A percentile compares a stretch with the other conserved stretches of the same genome.
Evolutionary conservation across 176 grass and related monocot genomes (phyloP).

Genomic region (Leersia perrieri): DNA sequence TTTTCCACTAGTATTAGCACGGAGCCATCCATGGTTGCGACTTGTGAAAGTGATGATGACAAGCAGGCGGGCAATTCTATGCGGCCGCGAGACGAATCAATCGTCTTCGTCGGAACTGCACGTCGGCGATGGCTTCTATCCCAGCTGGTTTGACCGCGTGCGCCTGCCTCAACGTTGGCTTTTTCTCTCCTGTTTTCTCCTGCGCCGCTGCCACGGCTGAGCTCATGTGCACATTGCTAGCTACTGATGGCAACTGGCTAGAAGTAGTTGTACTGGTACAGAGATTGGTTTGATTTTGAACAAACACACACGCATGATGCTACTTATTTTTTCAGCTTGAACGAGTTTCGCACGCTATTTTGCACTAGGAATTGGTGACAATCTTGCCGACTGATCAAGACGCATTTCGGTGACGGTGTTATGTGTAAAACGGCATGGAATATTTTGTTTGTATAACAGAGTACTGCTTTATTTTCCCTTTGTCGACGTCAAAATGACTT

Average conservation of each 20-base stretch:
- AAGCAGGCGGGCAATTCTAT: conserved; percentile 7
- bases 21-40: not conserved
- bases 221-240: not conserved
- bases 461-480: not conserved
- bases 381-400: too few species aligned
- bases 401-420: too few species aligned
- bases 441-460: not conserved
- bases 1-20: not conserved
- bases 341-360: not conserved
- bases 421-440: not conserved
- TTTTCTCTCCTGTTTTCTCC: not conserved
- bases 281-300: not conserved
- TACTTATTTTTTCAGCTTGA: not conserved
- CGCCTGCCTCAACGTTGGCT: not conserved
- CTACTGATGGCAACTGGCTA: not conserved
- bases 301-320: not conserved
- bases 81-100: not conserved
- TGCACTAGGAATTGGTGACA: too few species aligned
- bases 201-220: not conserved
- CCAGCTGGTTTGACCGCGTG: not conserved
- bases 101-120: not conserved
- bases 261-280: not conserved
- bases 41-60: not conserved
- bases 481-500: not conserved
- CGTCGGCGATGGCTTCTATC: conserved; percentile 32